Base-by-base conservation (phyloP, 1,139 yeast genomes). In the Chernovozyma aurita region DNA sequence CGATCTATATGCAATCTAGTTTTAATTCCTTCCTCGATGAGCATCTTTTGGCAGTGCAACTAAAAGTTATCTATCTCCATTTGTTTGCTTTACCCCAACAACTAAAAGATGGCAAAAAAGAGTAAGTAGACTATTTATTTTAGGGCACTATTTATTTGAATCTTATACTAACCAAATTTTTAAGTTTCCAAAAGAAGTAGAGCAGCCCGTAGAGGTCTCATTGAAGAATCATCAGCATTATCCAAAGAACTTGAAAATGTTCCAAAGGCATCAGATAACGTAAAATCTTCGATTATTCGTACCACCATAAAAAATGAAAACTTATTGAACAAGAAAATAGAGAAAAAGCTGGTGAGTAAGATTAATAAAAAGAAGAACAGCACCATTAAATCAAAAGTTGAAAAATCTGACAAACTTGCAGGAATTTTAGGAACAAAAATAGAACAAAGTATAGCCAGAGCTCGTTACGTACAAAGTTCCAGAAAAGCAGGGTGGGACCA, bases 401-500 rank as follows among this genome's bases (percentile, higher is more conserved):
- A 75, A 38, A 70, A 76, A 47, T 78, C 78, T 3, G 56, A 69
- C 29, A 74, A 70, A 45, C 47, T 78, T 32, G 72, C 70, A 28
- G 86, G 84, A 24, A 70, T 76, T 36, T 61, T 82, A 38, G 67
- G 73, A 26, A 70, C 74, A 35, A 83, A 81, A 52, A 80, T 82
- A 33, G 76, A 76, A 42, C 78, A 77, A 46, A 78, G 86, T 48
- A 72, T 79, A 25, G 70, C 73, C 32, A 70, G 85, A 48, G 80
- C 85, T 18, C 78, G 70, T 50, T 76, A 66, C 49, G 77, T 82
- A 13, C 82, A 76, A 46, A 63, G 59, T 21, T 68, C 82, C 4
- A 70, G 92, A 56, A 82, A 81, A 54, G 63, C 85, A 1, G 83
- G 80, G 13, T 83, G 92, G 92, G 88, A 81, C 34, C 65, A 70